Evolutionary conservation across 2,329 filamentous ascomycete genomes (phyloP), one percentile per base, ranked within the genome.

Genomic region (Ceratocystiopsis sp.): DNA sequence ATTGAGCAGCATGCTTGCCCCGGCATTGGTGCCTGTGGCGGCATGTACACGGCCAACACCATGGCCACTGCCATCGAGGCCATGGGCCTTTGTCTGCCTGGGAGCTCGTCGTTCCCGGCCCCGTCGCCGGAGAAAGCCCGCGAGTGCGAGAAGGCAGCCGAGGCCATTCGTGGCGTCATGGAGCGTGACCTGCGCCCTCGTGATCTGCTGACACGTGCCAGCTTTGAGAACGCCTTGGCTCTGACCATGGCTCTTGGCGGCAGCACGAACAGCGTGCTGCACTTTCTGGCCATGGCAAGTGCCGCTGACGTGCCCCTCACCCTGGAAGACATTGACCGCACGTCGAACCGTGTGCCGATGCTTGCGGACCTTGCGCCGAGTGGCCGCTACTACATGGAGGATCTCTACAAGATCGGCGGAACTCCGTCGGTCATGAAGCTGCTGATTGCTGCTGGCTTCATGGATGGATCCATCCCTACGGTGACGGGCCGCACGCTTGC

Each of bases 241-340:
- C 75, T 93, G 59, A 91, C 85, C 58, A 93, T 93, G 83, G 80
- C 84, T 3, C 69, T 94, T n/a, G 86, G 86, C 42, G 86, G 86
- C 42, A 85, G 78, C 41, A 94, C 86, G 44, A 94, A 94, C 58
- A 83, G 82, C 33, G 83, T 93, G 3, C 69, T 94, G 43, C 86
- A 94, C 59, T 79, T 93, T 56, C 73, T 94, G 40, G 86, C 86
- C 52, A 93, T 94, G 80, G 86, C 86, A 36, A 80, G 82, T 55
- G 84, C 84, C 0, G 86, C 85, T 34, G 81, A 78, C 49, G 80
- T 93, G 1, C 65, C 71, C 29, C 67, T 94, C 13, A 81, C 78
- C 0, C 65, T 94, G 34, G 83, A 91, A 57, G 86, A 94, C 58
- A 71, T 94, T 54, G 80, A 87, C 58, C 71, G 81, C 48, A 79